Evolutionary conservation across 148 eudicot genomes (phyloP).

Genomic region (Nyssa sinensis): DNA sequence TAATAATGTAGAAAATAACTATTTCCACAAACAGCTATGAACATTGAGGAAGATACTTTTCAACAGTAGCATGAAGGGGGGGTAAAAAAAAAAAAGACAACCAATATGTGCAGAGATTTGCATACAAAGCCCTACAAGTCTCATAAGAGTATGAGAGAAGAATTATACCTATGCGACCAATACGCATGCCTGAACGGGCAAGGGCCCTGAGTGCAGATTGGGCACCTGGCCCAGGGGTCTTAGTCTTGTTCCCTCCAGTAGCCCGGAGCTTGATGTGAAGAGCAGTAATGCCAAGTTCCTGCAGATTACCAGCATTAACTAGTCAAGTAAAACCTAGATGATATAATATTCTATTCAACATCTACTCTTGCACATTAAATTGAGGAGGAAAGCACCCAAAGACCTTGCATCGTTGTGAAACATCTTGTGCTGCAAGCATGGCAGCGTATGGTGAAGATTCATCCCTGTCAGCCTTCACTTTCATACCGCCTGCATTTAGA

Average conservation of each 20-base stretch:
- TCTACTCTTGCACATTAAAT: background rate
- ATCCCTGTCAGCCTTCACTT: conserved; percentile 84
- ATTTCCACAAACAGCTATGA: too few relatives aligned
- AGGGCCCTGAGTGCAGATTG: conserved; percentile 76
- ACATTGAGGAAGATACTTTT: too few relatives aligned
- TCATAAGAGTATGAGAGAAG: background rate
- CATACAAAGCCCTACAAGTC: too few relatives aligned
- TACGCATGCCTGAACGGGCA: conserved; percentile 79
- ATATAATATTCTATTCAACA: too few relatives aligned
- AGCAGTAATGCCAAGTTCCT: conserved; percentile 70
- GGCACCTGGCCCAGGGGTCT: conserved; percentile 85
- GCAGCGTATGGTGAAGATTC: conserved; percentile 95
- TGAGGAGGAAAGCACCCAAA: background rate
- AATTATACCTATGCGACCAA: conserved; percentile 64
- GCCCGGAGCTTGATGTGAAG: conserved; percentile 73
- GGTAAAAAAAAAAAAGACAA: too few relatives aligned
- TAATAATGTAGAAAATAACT: too few relatives aligned
- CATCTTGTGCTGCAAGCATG: conserved; percentile 91
- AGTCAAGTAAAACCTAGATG: too few relatives aligned
- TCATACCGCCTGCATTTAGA: conserved; percentile 70
- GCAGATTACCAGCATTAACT: background rate
- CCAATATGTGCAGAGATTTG: too few relatives aligned
- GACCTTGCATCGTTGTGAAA: conserved; percentile 72
- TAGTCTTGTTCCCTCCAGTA: conserved; percentile 76
- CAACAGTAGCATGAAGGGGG: too few relatives aligned